Conservation (phyloP, 2,329 filamentous ascomycete species). For the Scleromitrula shiraiana region DNA sequence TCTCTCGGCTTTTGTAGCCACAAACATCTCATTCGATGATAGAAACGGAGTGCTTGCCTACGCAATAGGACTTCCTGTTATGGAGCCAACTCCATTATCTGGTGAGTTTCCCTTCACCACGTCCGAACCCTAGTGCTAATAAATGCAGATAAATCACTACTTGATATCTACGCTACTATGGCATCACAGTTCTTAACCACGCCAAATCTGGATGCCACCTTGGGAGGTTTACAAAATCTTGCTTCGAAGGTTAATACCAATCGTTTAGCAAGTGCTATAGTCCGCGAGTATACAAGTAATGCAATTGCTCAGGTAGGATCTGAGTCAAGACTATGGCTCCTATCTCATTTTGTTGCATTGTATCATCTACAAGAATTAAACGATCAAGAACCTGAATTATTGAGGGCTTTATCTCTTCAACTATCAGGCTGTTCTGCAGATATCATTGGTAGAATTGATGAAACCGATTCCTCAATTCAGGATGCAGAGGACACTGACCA, state of each 20-base stretch:
- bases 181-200: conserved; percentile 27
- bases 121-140: background rate
- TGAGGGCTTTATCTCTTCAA: conserved; percentile 46
- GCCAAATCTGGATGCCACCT: conserved; percentile 19
- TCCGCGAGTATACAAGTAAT: conserved; percentile 19
- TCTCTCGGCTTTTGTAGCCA: conserved; percentile 21
- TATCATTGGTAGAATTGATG: conserved; percentile 40
- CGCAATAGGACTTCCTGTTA: background rate
- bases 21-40: background rate
- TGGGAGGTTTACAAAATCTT: conserved; percentile 21
- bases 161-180: conserved; percentile 24
- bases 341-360: conserved; percentile 59
- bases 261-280: conserved; percentile 23
- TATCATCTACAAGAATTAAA: conserved; percentile 34
- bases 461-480: conserved; percentile 38
- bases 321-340: conserved; percentile 49
- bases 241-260: conserved; percentile 21
- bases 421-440: conserved; percentile 44
- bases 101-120: background rate
- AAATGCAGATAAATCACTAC: conserved; percentile 12
- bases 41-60: conserved; percentile 1
- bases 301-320: conserved; percentile 16
- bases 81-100: background rate
- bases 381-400: conserved; percentile 34
- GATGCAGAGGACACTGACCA: too few relatives aligned